Evolutionary conservation across 306 rosid species (phyloP).

Genomic region (Vigna angularis): DNA sequence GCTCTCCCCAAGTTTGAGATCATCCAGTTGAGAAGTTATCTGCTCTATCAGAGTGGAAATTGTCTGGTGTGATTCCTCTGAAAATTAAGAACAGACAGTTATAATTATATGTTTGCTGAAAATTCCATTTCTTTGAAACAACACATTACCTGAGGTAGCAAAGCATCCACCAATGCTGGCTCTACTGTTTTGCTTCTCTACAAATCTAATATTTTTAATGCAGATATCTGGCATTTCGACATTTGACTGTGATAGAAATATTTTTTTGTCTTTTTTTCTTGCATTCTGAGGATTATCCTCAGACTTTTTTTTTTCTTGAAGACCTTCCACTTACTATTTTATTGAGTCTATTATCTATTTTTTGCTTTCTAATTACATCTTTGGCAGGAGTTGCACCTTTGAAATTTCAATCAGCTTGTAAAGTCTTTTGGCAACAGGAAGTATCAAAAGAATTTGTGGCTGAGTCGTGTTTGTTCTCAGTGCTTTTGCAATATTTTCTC

Average conservation of each 20-base stretch:
- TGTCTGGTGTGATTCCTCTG: constrained; percentile 54
- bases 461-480: constrained; percentile 37
- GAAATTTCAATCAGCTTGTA: constrained; percentile 49
- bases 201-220: constrained; percentile 42
- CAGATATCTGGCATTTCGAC: constrained; percentile 44
- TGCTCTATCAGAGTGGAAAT: constrained; percentile 48
- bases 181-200: constrained; percentile 41
- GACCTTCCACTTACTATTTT: constrained; percentile 47
- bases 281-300: constrained; percentile 45
- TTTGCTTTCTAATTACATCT: constrained; percentile 42
- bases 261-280: constrained; percentile 36
- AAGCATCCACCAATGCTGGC: constrained; percentile 41
- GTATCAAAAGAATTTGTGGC: constrained; percentile 47
- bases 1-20: constrained; percentile 61
- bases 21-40: constrained; percentile 50
- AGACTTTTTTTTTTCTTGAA: constrained; percentile 35
- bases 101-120: constrained; percentile 35
- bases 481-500: constrained; percentile 53
- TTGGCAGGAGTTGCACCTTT: constrained; percentile 41
- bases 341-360: constrained; percentile 45
- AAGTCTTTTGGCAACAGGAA: constrained; percentile 54
- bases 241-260: constrained; percentile 43
- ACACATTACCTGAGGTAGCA: constrained; percentile 47
- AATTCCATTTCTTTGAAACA: constrained; percentile 42
- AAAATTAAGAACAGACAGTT: constrained; percentile 48